A percentile compares a stretch with the other conserved stretches of the same genome.
phyloP scores from a whole-genome alignment of 768 basidiomycete genomes.

The Tricholoma sp. region DNA sequence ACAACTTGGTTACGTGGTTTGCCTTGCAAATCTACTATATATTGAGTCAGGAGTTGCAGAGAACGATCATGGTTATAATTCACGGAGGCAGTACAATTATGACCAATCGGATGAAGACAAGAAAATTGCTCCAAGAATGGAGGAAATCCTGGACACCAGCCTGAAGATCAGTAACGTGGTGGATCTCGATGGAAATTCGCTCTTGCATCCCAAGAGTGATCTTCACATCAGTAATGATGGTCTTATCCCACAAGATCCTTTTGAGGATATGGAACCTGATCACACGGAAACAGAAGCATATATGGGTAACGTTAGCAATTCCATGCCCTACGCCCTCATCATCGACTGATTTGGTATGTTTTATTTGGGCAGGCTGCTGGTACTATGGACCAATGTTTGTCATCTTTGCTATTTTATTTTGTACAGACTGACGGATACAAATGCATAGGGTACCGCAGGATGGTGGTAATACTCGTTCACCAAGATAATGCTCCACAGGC shows the following conservation, averaged over 20 bases:
- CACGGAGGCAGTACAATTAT: conserved; percentile 3
- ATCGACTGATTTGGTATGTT: not conserved
- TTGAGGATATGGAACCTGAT: conserved; percentile 28
- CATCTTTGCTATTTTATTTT: not conserved
- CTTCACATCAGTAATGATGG: conserved; percentile 18
- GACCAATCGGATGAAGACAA: conserved; percentile 13
- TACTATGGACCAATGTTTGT: conserved; percentile 26
- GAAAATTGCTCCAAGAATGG: conserved; percentile 10
- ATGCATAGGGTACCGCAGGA: conserved; percentile 6
- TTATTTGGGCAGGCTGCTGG: conserved; percentile 16
- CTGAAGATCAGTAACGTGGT: conserved; percentile 23
- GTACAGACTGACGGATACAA: not conserved
- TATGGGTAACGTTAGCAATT: conserved; percentile 29
- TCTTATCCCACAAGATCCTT: conserved; percentile 29
- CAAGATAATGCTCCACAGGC: conserved; percentile 1
- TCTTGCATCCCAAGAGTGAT: conserved; percentile 8
- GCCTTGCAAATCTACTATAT: conserved; percentile 6
- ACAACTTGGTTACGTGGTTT: conserved; percentile 6
- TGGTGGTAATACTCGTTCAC: conserved; percentile 8
- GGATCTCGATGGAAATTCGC: conserved; percentile 24
- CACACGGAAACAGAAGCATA: conserved; percentile 35
- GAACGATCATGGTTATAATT: not conserved
- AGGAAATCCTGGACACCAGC: conserved; percentile 16
- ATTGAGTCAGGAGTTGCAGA: not conserved
- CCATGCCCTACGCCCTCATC: not conserved